These are phyloP conservation scores for Fusarium staphyleae DNA, from an alignment of 2,329 filamentous ascomycete genomes.

Conservation along the genomic window DNA sequence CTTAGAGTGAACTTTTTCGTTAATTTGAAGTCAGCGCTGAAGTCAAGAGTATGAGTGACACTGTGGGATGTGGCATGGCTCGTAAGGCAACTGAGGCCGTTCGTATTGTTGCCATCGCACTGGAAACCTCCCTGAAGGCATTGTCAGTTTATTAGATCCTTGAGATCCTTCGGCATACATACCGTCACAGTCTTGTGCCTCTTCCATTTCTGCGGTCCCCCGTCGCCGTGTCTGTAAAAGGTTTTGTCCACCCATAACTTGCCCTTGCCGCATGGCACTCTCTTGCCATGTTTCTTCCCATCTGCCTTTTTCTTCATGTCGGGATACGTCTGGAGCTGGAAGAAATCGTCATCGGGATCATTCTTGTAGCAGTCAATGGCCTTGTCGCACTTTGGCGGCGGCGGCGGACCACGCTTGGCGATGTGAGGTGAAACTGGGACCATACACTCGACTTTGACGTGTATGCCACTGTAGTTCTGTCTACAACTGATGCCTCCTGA, in stretches of 20 bases:
- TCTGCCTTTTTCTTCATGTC: background rate
- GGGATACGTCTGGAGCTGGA: background rate
- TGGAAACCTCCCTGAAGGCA: background rate
- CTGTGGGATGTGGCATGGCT: background rate
- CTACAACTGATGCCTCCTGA: background rate
- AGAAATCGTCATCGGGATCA: background rate
- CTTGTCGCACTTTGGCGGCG: background rate
- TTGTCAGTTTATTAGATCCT: background rate
- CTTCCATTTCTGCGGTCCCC: background rate
- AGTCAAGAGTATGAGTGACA: background rate
- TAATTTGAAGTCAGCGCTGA: background rate
- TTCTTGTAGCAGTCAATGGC: background rate
- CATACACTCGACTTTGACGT: background rate
- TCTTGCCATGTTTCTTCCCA: background rate
- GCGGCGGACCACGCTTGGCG: background rate
- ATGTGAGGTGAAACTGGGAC: background rate
- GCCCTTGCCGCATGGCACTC: no score
- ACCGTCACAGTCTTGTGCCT: background rate
- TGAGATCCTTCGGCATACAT: background rate
- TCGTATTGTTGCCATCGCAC: background rate
- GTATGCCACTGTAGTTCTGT: background rate
- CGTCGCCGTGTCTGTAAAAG: background rate
- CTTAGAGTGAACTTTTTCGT: background rate
- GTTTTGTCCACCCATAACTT: no score
- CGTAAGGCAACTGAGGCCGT: background rate